Evolutionary conservation across 352 stramenopile genomes (phyloP).

Genomic region (Globisporangium nunn): DNA sequence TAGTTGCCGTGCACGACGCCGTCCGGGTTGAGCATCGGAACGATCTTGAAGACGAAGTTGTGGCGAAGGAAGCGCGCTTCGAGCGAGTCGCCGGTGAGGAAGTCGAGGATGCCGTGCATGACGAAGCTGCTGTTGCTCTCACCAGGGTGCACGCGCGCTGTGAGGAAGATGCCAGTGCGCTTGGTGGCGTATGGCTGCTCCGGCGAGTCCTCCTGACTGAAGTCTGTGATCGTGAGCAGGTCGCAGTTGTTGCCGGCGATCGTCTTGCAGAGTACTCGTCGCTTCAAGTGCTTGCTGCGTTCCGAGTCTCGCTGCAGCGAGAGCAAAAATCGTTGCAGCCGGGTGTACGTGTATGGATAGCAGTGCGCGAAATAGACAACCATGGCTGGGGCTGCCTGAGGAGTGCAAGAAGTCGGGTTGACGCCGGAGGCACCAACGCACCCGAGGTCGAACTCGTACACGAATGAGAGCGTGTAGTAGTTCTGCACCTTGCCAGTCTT

Average conservation of each 20-base stretch:
- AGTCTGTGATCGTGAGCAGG: constrained; percentile 86
- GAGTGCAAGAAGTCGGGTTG: not conserved
- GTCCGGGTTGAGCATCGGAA: constrained; percentile 92
- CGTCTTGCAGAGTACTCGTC: constrained; percentile 70
- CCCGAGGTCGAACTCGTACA: constrained; percentile 42
- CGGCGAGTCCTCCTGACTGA: constrained; percentile 41
- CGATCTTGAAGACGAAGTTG: constrained; percentile 86
- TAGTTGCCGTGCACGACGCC: constrained; percentile 92
- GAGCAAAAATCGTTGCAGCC: constrained; percentile 47
- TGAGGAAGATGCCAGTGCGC: constrained; percentile 70
- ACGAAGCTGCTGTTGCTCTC: constrained; percentile 88
- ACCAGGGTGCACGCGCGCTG: constrained; percentile 80
- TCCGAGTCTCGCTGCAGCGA: constrained; percentile 48
- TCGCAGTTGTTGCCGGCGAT: constrained; percentile 84
- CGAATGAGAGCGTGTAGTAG: constrained; percentile 76
- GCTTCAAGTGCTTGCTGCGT: constrained; percentile 37
- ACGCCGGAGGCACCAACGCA: not conserved
- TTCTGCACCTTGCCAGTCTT: constrained; percentile 38
- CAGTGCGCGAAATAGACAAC: constrained; percentile 73
- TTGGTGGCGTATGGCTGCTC: constrained; percentile 10
- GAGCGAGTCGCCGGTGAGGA: constrained; percentile 62
- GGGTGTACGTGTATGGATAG: constrained; percentile 84
- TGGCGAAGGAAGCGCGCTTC: constrained; percentile 72
- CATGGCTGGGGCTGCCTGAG: constrained; percentile 3
- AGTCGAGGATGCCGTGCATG: constrained; percentile 87